These are phyloP conservation scores for Phytophthora aleatoria DNA, from an alignment of 352 stramenopile species.

Conservation along the genomic window DNA sequence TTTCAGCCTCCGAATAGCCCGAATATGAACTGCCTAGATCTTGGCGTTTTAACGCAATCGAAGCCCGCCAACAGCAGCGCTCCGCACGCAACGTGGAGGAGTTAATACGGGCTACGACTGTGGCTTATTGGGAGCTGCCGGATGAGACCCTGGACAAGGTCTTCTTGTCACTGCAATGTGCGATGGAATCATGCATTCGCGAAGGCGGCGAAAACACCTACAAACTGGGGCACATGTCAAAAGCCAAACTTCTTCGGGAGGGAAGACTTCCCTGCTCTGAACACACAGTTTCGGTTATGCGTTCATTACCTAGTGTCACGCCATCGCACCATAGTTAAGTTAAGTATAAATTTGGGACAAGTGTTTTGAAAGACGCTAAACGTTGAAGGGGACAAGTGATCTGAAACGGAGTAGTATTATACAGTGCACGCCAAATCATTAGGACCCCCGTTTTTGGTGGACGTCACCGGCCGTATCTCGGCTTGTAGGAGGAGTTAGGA, in stretches of 20 bases:
- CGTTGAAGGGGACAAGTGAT: too few species aligned
- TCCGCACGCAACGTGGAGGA: neutral
- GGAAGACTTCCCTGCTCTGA: slow-evolving; percentile 14
- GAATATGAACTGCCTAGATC: slow-evolving; percentile 1
- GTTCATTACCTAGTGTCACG: neutral
- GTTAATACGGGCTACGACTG: neutral
- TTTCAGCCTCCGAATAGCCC: slow-evolving; percentile 3
- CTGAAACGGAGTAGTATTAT: too few species aligned
- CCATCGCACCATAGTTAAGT: neutral
- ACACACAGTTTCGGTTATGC: neutral
- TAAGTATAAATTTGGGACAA: neutral
- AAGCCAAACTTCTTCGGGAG: slow-evolving; percentile 14
- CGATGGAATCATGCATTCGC: slow-evolving; percentile 7
- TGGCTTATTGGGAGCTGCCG: neutral
- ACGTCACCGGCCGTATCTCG: too few species aligned
- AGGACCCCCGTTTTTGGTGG: too few species aligned
- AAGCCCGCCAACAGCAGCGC: neutral
- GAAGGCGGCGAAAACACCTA: neutral
- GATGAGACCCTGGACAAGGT: neutral
- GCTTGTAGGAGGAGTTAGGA: too few species aligned
- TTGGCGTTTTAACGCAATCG: neutral
- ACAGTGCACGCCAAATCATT: too few species aligned
- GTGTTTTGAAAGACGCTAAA: slow-evolving; percentile 29
- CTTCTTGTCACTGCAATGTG: slow-evolving; percentile 5
- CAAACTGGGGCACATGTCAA: slow-evolving; percentile 6